Evolutionary conservation across 306 rosid species (phyloP), one percentile per base, ranked within the genome.

Genomic region (Pyrus pyrifolia): DNA sequence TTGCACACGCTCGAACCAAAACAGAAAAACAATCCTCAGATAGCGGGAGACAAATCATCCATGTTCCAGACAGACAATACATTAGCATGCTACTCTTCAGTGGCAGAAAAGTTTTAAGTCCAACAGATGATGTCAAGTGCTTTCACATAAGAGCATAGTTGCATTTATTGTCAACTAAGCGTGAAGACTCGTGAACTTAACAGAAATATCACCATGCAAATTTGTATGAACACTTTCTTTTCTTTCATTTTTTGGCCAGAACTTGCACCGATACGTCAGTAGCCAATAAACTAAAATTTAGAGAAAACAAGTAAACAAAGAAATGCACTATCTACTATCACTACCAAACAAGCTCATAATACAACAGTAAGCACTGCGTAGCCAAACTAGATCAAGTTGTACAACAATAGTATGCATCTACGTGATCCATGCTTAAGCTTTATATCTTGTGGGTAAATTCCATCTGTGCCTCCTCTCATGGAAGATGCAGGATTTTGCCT

Each of bases 91-190:
- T 65, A 35, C 29, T 65, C 68, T 63, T 35, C 67, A 42, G 58
- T 45, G 70, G 57, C 58, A 62, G 27, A 45, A 7, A 61, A 44
- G 11, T 17, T 42, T 38, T 18, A 60, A 42, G 44, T 18, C 45
- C n/a, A 42, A 73, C 58, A 25, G 44, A 73, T 25, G 57, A 60
- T 22, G 76, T 46, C 76, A 72, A 8, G 52, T 55, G 76, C 67
- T 8, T 35, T 18, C 55, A 1, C 17, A 15, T 44, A 17, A 61
- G 14, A 44, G 59, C 11, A 44, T 14, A 44, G 44, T 38, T 44
- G 12, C 70, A 74, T 42, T 33, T 42, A 61, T 58, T 73, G 68
- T 18, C 27, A 73, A 73, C 58, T 59, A 73, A 74, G n/a, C 27
- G 30, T 61, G 69, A 27, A 11, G 29, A 42, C 31, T 13, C 2